phyloP scores from a whole-genome alignment of 2,329 filamentous ascomycete species.

The Sphaerostilbella broomeana region DNA sequence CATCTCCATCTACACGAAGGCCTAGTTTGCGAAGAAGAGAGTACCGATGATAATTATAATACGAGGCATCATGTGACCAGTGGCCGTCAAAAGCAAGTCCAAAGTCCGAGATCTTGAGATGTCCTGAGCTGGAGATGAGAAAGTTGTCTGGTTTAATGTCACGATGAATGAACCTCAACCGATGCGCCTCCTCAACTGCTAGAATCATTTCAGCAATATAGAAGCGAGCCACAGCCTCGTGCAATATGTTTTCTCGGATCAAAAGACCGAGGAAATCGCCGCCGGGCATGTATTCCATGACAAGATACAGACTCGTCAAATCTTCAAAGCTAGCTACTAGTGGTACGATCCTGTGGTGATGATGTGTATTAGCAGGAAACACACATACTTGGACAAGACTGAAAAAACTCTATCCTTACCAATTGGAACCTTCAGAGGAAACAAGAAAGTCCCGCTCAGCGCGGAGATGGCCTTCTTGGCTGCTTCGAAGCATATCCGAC shows the following conservation, averaged over 20 bases:
- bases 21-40: constrained; percentile 69
- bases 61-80: constrained; percentile 85
- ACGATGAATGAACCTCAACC: constrained; percentile 83
- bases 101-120: constrained; percentile 94
- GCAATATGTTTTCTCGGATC: constrained; percentile 75
- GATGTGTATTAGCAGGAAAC: neutral
- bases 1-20: constrained; percentile 67
- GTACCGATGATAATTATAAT: constrained; percentile 79
- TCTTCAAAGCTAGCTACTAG: constrained; percentile 88
- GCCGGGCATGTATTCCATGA: constrained; percentile 98
- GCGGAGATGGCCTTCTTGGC: constrained; percentile 85
- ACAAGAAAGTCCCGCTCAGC: constrained; percentile 91
- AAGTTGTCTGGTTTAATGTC: constrained; percentile 99
- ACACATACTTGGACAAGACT: neutral
- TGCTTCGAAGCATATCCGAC: constrained; percentile 82
- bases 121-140: constrained; percentile 77
- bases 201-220: constrained; percentile 95
- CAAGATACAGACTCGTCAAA: constrained; percentile 72
- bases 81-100: constrained; percentile 92
- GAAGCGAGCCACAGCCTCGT: constrained; percentile 71
- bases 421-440: constrained; percentile 76
- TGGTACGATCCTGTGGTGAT: constrained; percentile 63
- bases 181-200: constrained; percentile 87
- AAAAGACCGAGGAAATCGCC: constrained; percentile 87
- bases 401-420: constrained; percentile 39